Base-by-base conservation (phyloP, 139 green algal species). In the Nannochloris sp. region DNA sequence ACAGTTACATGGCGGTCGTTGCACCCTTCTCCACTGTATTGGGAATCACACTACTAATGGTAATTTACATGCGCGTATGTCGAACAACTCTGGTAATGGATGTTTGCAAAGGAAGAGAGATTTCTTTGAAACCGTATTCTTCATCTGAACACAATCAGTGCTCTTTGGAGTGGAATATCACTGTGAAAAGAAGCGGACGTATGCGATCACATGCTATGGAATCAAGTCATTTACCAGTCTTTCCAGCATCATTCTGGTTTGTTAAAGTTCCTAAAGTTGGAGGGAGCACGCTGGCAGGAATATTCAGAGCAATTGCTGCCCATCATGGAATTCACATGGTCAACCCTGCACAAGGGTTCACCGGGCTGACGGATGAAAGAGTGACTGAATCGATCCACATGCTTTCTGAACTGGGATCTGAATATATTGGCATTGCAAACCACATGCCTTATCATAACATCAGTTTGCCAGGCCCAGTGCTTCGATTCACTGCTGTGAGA, bases 191-290 rank as follows among this genome's bases (percentile, higher is more conserved):
- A 40, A 40, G 34, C 8, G 34, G 34, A 40, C 34, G 34, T 12
- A 2, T 40, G 8, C 34, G 34, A 40, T 40, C 34, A 40, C 34
- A 40, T 40, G 34, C 8, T 11, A 11, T 40, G 34, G 6, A 11
- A 40, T 40, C 34, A 2, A 11, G 34, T 14, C 34, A 40, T 40
- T 40, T 40, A 0, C 34, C 71, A 67, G 40, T 48, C 2, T 58
- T 58, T 34, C 50, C 50, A 25, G 10, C n/a, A 9, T 58, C 50
- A 16, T 58, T 58, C 25, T 58, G 50, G 50, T 58, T 58, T 58
- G 50, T 58, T 1, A 58, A 58, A 40, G 11, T 37, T 34, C 0
- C 1, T 58, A 58, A 58, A 58, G 50, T 58, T 58, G 50, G 50
- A 27, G 50, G 50, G 12, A 58, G 21, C 3, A 58, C 50, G 6